Evolutionary conservation across 192 early-diverging fungal genomes (phyloP), one percentile per base, ranked within the genome.

Genomic region (Diversispora epigaea): DNA sequence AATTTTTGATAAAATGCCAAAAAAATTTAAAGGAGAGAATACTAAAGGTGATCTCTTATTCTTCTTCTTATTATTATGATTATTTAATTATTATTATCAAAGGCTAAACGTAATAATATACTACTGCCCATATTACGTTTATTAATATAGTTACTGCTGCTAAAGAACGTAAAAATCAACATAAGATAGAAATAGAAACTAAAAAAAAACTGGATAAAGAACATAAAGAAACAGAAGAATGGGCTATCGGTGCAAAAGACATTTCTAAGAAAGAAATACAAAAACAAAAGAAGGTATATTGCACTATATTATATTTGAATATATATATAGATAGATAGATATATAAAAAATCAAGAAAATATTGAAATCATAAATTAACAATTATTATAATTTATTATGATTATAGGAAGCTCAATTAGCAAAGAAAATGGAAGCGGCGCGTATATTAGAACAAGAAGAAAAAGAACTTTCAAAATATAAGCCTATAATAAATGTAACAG

Each of bases 81-180:
- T 19, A 21, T 44, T 14, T 47, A 15, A 19, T 17, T 11, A 43
- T 49, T 55, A 15, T 45, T 14, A 40, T 61, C 40, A 5, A 39
- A 22, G 40, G 15, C 32, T 19, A 21, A 55, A 22, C 32, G 14
- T 19, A 17, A 22, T 52, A 10, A 32, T 32, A 32, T 32, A 32
- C 2, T 32, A 32, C 25, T 0, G n/a, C n/a, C n/a, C n/a, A n/a
- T n/a, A n/a, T n/a, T 54, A 10, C 52, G 15, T 47, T 43, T 44
- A 50, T 46, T 47, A 61, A n/a, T 41, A 22, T 21, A 90, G 90
- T 84, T 6, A 81, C 80, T 25, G 89, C 91, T 11, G 92, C 92
- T 8, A 92, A 91, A 55, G 91, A 92, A 62, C 87, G 86, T 66
- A 94, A 94, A 86, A 86, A 88, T 3, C 87, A 83, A n/a, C 83